Conservation (phyloP, 2,329 filamentous ascomycete genomes). For the Penicillium expansum region DNA sequence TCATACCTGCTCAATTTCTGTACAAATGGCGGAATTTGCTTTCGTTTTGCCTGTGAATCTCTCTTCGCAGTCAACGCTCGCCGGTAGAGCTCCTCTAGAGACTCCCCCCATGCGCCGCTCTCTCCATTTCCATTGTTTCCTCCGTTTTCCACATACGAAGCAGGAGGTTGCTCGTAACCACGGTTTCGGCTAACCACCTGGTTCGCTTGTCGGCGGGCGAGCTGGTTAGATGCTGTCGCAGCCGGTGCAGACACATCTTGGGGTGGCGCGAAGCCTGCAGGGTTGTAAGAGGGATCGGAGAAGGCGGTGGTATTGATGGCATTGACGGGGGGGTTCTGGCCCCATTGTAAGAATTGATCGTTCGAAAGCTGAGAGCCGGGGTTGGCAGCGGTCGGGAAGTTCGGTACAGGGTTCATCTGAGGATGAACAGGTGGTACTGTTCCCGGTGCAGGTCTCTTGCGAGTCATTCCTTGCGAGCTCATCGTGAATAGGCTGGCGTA, state of each 20-base stretch:
- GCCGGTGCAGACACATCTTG: conserved; percentile 52
- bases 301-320: conserved; percentile 31
- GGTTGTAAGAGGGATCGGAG: conserved; percentile 42
- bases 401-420: conserved; percentile 52
- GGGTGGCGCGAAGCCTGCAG: conserved; percentile 40
- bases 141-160: conserved; percentile 30
- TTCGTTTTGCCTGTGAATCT: conserved; percentile 84
- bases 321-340: conserved; percentile 42
- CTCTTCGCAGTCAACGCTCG: conserved; percentile 77
- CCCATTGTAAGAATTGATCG: conserved; percentile 58
- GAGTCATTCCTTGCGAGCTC: conserved; percentile 45
- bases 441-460: conserved; percentile 75
- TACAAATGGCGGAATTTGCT: conserved; percentile 96
- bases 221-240: conserved; percentile 39
- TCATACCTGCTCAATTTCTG: conserved; percentile 93
- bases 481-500: conserved; percentile 24
- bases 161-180: conserved; percentile 38
- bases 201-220: conserved; percentile 37
- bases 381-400: conserved; percentile 43
- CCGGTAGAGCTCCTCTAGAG: conserved; percentile 74
- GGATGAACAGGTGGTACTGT: conserved; percentile 61
- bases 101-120: conserved; percentile 54
- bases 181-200: conserved; percentile 39
- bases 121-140: conserved; percentile 22
- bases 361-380: conserved; percentile 46